phyloP scores from a whole-genome alignment of 1,139 yeast genomes.

The Taphrina wiesneri region DNA sequence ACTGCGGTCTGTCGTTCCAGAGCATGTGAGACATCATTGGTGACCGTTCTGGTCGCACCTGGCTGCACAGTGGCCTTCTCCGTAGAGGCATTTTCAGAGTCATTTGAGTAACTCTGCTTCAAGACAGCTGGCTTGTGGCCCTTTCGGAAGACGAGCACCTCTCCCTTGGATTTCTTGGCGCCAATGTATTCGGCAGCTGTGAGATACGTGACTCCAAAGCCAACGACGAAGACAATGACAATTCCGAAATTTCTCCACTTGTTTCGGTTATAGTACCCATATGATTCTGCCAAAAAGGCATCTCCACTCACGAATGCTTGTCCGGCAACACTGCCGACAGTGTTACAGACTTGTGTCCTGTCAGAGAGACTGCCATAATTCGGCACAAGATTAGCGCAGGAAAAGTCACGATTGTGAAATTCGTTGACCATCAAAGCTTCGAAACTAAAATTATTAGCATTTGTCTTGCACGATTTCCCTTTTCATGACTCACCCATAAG shows the following conservation, averaged over 20 bases:
- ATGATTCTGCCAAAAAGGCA: slow-evolving; percentile 47
- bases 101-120: not conserved
- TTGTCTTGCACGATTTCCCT: not conserved
- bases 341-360: slow-evolving; percentile 50
- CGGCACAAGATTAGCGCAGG: slow-evolving; percentile 52
- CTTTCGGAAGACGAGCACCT: slow-evolving; percentile 48
- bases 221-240: slow-evolving; percentile 45
- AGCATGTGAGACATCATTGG: slow-evolving; percentile 31
- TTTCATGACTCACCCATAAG: slow-evolving; percentile 45
- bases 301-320: slow-evolving; percentile 50
- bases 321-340: slow-evolving; percentile 50
- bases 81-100: slow-evolving; percentile 11
- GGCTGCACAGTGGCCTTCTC: slow-evolving; percentile 11
- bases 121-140: slow-evolving; percentile 10
- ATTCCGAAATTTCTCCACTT: slow-evolving; percentile 50
- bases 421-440: slow-evolving; percentile 54
- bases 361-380: slow-evolving; percentile 47
- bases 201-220: slow-evolving; percentile 53
- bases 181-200: slow-evolving; percentile 55
- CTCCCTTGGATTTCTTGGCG: slow-evolving; percentile 58
- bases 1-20: slow-evolving; percentile 43
- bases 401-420: slow-evolving; percentile 49
- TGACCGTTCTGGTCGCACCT: slow-evolving; percentile 10
- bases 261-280: slow-evolving; percentile 46
- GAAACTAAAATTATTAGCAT: slow-evolving; percentile 40